Evolutionary conservation across 805 yeast species (phyloP), one percentile per base, ranked within the genome.

Genomic region (Komagataella mondaviorum): DNA sequence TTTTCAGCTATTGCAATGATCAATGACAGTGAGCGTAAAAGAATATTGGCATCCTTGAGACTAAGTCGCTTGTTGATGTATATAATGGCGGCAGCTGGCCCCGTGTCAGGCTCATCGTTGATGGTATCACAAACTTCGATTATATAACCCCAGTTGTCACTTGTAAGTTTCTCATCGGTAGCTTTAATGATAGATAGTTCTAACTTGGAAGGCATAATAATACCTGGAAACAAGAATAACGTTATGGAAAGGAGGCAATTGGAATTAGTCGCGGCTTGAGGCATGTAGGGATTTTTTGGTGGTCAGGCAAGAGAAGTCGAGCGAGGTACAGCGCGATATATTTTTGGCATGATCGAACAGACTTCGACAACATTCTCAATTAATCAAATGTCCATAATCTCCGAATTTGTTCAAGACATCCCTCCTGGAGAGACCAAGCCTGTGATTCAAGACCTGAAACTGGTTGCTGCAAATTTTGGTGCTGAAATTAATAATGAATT

Each of bases 1-100:
- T 85, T 85, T 61, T 84, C 88, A 2, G 88, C 87, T 24, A 85
- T 59, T 5, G 88, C 77, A 24, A 76, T 73, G 18, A 82, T 60
- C 48, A 79, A 57, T 0, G 83, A 67, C 17, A 85, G 60, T 0
- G 85, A 66, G 60, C 86, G 72, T 49, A 85, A 63, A 45, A 82
- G 76, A 3, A 81, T 80, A 61, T 85, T 85, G 18, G 86, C 90
- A 58, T 81, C 82, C 23, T 69, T 66, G 44, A 71, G 70, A 23
- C 66, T 66, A 23, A 85, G 65, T 50, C 84, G 72, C 44, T 69
- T 65, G 52, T 70, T 68, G 16, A 84, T 62, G 1, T 76, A 63
- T 20, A 65, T 58, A 20, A 82, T 70, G 6, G 78, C 75, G 22
- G 69, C 68, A 47, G 67, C 66, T 45, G 75, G 75, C 52, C 77